phyloP scores from a whole-genome alignment of 257 asterid species.

The Nyctanthes arbortristis region DNA sequence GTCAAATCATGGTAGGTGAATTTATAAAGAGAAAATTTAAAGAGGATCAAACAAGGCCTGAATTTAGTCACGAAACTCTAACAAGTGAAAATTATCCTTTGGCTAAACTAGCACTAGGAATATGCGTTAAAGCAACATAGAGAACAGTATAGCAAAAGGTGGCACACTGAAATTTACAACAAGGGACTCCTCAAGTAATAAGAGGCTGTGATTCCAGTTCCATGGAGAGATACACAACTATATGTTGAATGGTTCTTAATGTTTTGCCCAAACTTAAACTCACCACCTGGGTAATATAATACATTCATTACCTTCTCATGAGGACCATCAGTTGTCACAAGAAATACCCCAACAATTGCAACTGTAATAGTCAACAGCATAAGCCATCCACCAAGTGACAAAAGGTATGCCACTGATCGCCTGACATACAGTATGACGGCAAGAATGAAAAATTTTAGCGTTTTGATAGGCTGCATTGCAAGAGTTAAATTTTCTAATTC shows the following conservation, averaged over 20 bases:
- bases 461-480: conserved; percentile 66
- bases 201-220: neutral
- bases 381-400: conserved; percentile 61
- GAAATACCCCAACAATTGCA: conserved; percentile 35
- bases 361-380: conserved; percentile 37
- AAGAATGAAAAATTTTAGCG: conserved; percentile 59
- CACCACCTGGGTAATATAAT: too few species aligned
- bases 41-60: too few species aligned
- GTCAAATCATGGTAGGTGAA: too few species aligned
- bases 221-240: neutral
- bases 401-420: conserved; percentile 54
- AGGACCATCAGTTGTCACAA: conserved; percentile 60
- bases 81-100: neutral
- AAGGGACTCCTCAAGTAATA: neutral
- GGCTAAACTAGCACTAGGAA: conserved; percentile 3
- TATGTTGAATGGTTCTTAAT: neutral
- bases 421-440: conserved; percentile 56
- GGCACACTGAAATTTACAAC: neutral
- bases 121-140: neutral
- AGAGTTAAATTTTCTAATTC: conserved; percentile 69
- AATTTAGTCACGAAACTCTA: neutral
- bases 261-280: neutral
- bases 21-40: too few species aligned
- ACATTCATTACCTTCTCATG: conserved; percentile 61
- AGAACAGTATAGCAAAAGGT: neutral